Evolutionary conservation across 2,329 filamentous ascomycete species (phyloP), one percentile per base, ranked within the genome.

Genomic region (Scedosporium aurantiacum): DNA sequence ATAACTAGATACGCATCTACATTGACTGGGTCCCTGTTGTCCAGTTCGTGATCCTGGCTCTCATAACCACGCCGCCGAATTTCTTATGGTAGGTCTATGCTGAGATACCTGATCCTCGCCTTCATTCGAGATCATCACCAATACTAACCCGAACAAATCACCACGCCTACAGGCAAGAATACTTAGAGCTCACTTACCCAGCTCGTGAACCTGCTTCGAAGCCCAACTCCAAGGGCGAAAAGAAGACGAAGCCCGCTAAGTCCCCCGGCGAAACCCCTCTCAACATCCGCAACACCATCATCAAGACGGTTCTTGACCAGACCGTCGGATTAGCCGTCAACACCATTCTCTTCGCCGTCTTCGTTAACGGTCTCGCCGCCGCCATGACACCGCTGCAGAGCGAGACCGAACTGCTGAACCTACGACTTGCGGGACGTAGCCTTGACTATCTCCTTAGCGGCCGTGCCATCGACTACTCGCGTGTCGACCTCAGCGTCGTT

Each of bases 41-140:
- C 66, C 89, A 91, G 70, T 96, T 95, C 73, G 75, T 89, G 59
- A 69, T 90, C 60, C 96, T 87, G 76, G 83, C 86, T 65, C 70
- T 89, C 40, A 70, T 96, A 63, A 87, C 81, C 72, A 88, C 86
- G 47, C 91, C 91, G 2, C 89, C 89, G 54, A 97, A 97, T 74
- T 90, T 91, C 70, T 70, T 90, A 67, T 96, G 91, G 91, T 85
- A 72, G 67, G 75, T 72, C n/a, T 40, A 41, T 50, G 10, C 14
- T 10, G n/a, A 6, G 5, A 21, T 43, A 27, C 32, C 23, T 58
- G 14, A 21, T 21, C 32, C 32, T 14, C 32, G 4, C 2, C 8
- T 10, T 37, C 10, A 12, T 10, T 4, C 8, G 10, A 37, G 32
- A 18, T 32, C 45, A 2, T 64, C 59, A 63, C 64, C 32, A 37